Conservation (phyloP, 345 rosid species). For the Clausena lansium region DNA sequence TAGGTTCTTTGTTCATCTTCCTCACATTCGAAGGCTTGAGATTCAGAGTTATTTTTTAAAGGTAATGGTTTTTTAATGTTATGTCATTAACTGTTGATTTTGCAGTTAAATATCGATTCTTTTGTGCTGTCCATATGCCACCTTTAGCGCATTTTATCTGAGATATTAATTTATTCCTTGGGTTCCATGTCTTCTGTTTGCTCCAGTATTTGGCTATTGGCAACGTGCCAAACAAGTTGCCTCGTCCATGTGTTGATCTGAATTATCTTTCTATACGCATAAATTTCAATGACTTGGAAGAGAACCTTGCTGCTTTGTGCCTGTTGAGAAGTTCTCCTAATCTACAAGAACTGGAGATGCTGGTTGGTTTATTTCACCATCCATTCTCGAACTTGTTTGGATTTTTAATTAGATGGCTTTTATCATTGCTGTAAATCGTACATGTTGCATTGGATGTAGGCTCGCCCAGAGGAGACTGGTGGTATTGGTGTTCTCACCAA, state of each 20-base stretch:
- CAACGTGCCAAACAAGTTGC: constrained; percentile 48
- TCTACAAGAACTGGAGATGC: constrained; percentile 61
- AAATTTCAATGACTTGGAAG: constrained; percentile 58
- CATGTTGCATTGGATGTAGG: constrained; percentile 29
- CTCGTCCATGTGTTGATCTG: constrained; percentile 51
- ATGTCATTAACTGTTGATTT: not conserved
- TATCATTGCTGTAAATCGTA: constrained; percentile 7
- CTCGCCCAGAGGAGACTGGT: constrained; percentile 46
- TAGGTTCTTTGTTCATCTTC: constrained; percentile 60
- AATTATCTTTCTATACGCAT: constrained; percentile 59
- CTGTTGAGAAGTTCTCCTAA: constrained; percentile 62
- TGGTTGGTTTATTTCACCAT: constrained; percentile 33
- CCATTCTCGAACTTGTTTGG: not conserved
- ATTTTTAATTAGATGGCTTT: not conserved
- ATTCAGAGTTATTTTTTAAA: constrained; percentile 65
- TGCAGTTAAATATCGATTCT: not conserved
- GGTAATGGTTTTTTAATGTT: constrained; percentile 31
- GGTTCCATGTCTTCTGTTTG: constrained; percentile 18
- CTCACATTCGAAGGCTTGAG: constrained; percentile 66
- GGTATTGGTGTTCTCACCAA: constrained; percentile 13
- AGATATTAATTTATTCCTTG: constrained; percentile 6
- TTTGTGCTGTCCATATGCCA: constrained; percentile 1
- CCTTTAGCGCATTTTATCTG: not conserved
- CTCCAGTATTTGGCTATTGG: constrained; percentile 62
- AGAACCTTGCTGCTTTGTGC: constrained; percentile 57